phyloP scores from a whole-genome alignment of 345 rosid species.

The Orychophragmus violaceus region DNA sequence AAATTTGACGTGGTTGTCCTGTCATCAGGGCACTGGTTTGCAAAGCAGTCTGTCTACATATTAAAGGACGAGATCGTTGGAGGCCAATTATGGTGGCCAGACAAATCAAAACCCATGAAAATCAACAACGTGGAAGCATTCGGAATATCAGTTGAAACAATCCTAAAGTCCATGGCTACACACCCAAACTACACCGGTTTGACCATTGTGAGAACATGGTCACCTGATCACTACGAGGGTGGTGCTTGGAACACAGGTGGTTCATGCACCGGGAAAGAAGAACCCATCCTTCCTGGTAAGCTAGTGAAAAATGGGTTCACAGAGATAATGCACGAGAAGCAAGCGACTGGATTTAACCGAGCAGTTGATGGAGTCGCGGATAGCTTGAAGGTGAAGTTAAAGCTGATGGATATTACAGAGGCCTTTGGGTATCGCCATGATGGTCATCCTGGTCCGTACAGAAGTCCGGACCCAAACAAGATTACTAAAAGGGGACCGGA shows the following conservation, averaged over 20 bases:
- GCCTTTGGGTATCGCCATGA: conserved; percentile 89
- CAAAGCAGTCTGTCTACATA: conserved; percentile 11
- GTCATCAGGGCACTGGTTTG: too few relatives aligned
- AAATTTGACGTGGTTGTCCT: too few relatives aligned
- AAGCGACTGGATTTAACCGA: conserved; percentile 53
- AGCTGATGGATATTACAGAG: conserved; percentile 81
- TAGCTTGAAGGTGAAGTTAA: conserved; percentile 39
- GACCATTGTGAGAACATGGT: too few relatives aligned
- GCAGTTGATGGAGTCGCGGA: conserved; percentile 36
- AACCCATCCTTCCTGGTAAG: conserved; percentile 54
- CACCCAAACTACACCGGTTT: too few relatives aligned
- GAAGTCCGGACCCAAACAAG: conserved; percentile 80
- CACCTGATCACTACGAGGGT: conserved; percentile 72
- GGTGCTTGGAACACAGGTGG: conserved; percentile 99
- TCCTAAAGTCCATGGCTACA: too few relatives aligned
- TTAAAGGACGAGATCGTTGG: conserved; percentile 46
- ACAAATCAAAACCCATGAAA: too few relatives aligned
- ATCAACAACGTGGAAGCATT: too few relatives aligned
- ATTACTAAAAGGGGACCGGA: conserved; percentile 68
- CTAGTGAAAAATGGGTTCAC: conserved; percentile 77
- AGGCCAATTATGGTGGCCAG: too few relatives aligned
- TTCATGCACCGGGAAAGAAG: conserved; percentile 84
- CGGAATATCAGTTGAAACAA: too few relatives aligned
- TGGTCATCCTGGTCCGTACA: conserved; percentile 95
- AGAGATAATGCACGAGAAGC: conserved; percentile 72